Conservation (phyloP, 2,329 filamentous ascomycete genomes). For the Madurella mycetomatis region DNA sequence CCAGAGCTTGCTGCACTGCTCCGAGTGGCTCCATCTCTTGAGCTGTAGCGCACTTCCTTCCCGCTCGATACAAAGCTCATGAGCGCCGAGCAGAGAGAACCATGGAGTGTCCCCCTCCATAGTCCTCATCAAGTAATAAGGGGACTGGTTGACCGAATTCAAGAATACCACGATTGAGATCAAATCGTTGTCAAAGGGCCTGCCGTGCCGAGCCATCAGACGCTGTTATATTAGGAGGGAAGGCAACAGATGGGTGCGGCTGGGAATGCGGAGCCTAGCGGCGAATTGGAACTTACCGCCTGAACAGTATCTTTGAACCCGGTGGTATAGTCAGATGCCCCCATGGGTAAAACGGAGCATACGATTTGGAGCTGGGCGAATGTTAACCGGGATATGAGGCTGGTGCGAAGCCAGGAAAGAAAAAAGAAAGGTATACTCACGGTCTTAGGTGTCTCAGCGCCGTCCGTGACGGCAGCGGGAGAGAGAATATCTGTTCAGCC, state of each 20-base stretch:
- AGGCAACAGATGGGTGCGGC: neutral
- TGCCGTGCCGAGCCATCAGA: conserved; percentile 24
- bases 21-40: conserved; percentile 46
- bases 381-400: neutral
- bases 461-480: conserved; percentile 48
- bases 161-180: conserved; percentile 52
- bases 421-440: conserved; percentile 23
- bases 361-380: conserved; percentile 40
- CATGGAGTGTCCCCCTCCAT: conserved; percentile 35
- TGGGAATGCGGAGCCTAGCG: neutral
- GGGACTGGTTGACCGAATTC: conserved; percentile 39
- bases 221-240: neutral
- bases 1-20: conserved; percentile 47
- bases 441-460: conserved; percentile 40
- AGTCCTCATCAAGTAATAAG: conserved; percentile 46
- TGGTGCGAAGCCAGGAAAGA: neutral
- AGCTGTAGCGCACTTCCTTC: conserved; percentile 47
- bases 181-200: conserved; percentile 52
- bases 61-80: conserved; percentile 51
- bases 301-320: conserved; percentile 50
- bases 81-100: conserved; percentile 49
- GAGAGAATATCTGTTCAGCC: conserved; percentile 57
- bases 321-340: conserved; percentile 42
- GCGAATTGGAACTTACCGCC: conserved; percentile 39
- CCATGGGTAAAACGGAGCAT: conserved; percentile 43